phyloP scores from a whole-genome alignment of 805 yeast genomes.

The Ascoidea tarda region DNA sequence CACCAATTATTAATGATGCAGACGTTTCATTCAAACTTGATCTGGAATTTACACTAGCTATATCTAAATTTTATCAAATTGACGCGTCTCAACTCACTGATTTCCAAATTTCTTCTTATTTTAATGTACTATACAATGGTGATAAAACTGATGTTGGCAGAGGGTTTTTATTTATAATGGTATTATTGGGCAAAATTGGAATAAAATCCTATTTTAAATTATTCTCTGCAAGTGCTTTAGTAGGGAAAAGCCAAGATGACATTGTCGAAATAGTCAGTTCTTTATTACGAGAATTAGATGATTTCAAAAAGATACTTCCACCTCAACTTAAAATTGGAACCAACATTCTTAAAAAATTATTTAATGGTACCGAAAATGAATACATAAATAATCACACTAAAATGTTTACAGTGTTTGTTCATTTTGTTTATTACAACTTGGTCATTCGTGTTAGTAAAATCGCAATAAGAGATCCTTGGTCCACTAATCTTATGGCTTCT shows the following conservation, averaged over 20 bases:
- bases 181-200: neutral
- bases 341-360: no score
- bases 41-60: neutral
- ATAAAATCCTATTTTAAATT: neutral
- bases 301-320: neutral
- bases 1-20: constrained; percentile 27
- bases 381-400: no score
- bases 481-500: no score
- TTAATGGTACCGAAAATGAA: no score
- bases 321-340: neutral
- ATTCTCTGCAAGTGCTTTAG: constrained; percentile 1
- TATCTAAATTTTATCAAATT: neutral
- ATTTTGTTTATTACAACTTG: neutral
- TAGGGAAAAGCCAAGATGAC: neutral
- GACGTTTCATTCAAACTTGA: constrained; percentile 21
- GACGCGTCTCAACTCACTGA: neutral
- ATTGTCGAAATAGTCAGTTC: neutral
- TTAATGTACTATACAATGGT: neutral
- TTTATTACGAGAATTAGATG: neutral
- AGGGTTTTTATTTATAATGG: neutral
- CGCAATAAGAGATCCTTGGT: neutral
- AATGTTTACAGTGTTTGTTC: neutral
- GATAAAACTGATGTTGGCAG: neutral
- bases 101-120: neutral
- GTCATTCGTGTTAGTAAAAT: neutral